phyloP scores from a whole-genome alignment of 1,284 basidiomycete species.

The Cryptococcus jaspeensis region DNA sequence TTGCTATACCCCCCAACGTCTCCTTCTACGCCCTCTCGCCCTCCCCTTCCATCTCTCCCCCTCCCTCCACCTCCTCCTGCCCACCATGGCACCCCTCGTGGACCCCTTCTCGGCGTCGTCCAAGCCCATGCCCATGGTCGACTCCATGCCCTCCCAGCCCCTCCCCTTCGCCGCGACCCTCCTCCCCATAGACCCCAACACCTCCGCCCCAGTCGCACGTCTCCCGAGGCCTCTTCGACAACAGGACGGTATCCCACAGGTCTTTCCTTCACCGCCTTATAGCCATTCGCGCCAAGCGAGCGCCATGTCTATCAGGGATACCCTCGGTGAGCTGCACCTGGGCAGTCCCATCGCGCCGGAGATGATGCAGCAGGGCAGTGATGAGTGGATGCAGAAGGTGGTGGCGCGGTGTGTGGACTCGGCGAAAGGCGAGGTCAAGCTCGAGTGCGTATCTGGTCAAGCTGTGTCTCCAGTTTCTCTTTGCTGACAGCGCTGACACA shows the following conservation, averaged over 20 bases:
- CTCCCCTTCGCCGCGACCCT: constrained; percentile 45
- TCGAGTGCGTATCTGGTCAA: constrained; percentile 29
- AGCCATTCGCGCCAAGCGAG: constrained; percentile 19
- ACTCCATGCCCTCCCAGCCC: constrained; percentile 37
- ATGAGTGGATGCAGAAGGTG: constrained; percentile 43
- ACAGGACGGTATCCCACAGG: constrained; percentile 19
- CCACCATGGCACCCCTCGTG: constrained; percentile 6
- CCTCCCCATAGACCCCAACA: constrained; percentile 27
- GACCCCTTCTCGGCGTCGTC: constrained; percentile 48
- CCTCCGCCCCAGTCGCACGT: constrained; percentile 9
- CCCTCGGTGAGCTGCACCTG: constrained; percentile 1
- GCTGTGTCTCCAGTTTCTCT: too few species aligned
- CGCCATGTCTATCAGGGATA: constrained; percentile 7
- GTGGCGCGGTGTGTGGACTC: constrained; percentile 41
- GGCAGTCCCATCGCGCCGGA: not conserved
- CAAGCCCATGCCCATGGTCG: constrained; percentile 40
- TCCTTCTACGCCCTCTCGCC: not conserved
- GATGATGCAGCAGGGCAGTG: constrained; percentile 24
- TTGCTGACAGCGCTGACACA: too few species aligned
- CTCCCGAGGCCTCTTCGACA: constrained; percentile 22
- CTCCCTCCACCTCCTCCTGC: not conserved
- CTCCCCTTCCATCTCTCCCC: not conserved
- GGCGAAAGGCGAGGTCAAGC: constrained; percentile 26
- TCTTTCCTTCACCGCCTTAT: constrained; percentile 27
- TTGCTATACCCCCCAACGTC: not conserved